A percentile compares a stretch with the other conserved stretches of the same genome.
phyloP scores from a whole-genome alignment of 768 basidiomycete species.

The Roridomyces roridus region DNA sequence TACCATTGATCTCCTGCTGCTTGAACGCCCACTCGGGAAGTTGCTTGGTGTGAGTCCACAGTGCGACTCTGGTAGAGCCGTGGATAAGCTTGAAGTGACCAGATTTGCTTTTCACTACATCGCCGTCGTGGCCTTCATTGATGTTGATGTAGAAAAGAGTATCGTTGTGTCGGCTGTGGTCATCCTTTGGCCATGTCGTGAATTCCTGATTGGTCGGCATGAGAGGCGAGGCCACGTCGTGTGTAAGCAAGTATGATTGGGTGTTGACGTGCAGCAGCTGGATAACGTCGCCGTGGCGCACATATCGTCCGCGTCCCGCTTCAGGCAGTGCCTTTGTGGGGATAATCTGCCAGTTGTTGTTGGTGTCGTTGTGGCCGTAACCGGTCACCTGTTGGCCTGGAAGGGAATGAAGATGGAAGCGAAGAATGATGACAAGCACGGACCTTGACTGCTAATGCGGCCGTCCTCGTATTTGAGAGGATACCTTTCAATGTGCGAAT shows the following conservation, averaged over 20 bases:
- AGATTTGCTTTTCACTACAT: constrained; percentile 92
- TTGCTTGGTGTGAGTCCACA: constrained; percentile 89
- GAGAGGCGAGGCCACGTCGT: constrained; percentile 96
- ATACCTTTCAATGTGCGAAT: constrained; percentile 91
- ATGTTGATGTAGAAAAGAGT: constrained; percentile 86
- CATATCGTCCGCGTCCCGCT: constrained; percentile 89
- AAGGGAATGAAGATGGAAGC: background rate
- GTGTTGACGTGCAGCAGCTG: constrained; percentile 91
- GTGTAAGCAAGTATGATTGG: constrained; percentile 83
- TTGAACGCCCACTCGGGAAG: constrained; percentile 97
- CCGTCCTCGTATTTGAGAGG: constrained; percentile 96
- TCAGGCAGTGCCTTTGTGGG: constrained; percentile 96
- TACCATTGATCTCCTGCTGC: constrained; percentile 98
- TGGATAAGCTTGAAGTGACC: constrained; percentile 93
- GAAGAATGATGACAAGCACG: background rate
- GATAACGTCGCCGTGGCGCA: constrained; percentile 87
- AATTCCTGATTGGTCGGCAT: constrained; percentile 99
- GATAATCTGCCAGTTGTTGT: constrained; percentile 95
- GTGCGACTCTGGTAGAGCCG: constrained; percentile 85
- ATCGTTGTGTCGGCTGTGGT: constrained; percentile 80
- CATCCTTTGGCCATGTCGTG: constrained; percentile 88
- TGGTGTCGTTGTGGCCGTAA: constrained; percentile 91
- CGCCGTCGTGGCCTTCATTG: constrained; percentile 74
- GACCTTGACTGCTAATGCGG: constrained; percentile 92
- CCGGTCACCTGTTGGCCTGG: constrained; percentile 95